Base-by-base conservation (phyloP, 805 yeast species). In the Priceomyces fermenticarens region DNA sequence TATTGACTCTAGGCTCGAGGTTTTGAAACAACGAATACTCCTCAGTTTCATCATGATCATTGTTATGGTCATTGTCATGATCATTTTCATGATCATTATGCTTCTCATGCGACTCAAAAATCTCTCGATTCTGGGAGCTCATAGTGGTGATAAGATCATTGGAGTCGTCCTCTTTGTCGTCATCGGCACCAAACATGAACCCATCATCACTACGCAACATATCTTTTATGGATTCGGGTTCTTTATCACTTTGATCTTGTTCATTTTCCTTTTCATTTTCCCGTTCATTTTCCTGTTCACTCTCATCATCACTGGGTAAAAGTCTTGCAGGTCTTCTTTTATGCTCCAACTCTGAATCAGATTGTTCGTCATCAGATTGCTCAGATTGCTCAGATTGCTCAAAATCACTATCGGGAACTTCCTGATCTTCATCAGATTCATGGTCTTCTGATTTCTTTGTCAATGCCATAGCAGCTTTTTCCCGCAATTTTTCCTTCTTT, bases 401-500 rank as follows among this genome's bases (percentile, higher is more conserved):
- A 30, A 27, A 20, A 12, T 29, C 32, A 30, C 32, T 23, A 20
- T 35, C 31, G 23, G 26, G 20, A 2, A 36, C 55, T 10, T 47
- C 45, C n/a, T 46, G 41, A 9, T 46, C 52, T 3, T 39, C 32
- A 30, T 49, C 54, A 15, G 47, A 52, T 6, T 38, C 51, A 6
- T 26, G 23, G 25, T 48, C 45, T 11, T 40, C 34, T 16, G n/a
- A 10, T 16, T 47, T 50, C 6, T 52, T 52, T n/a, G 60, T 33
- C 39, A 65, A 52, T 3, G 68, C 70, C 37, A 51, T 39, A 32
- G 60, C 62, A 4, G 64, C 78, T 53, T 46, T 65, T 53, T 56
- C 72, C 53, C 54, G 52, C 15, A 63, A 39, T 47, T 63, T 67
- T 45, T 74, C 78, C 41, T 63, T 58, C 46, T 63, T 65, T 34